Evolutionary conservation across 148 eudicot species (phyloP).

Genomic region (Simmondsia chinensis): DNA sequence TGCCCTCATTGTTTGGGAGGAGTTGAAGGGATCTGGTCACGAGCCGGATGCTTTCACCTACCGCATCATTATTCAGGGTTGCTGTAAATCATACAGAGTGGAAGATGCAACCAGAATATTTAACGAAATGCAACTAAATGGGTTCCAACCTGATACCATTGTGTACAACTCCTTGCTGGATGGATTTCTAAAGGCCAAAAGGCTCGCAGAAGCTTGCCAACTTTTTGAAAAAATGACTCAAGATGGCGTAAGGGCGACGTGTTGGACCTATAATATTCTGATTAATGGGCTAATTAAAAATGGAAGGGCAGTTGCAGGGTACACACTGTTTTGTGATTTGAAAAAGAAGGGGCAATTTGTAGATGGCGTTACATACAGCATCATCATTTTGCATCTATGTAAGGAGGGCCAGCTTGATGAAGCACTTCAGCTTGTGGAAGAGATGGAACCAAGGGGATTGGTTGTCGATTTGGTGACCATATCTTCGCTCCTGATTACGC

Average conservation of each 20-base stretch:
- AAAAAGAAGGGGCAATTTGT: slow-evolving; percentile 79
- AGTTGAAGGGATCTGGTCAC: slow-evolving; percentile 64
- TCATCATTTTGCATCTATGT: slow-evolving; percentile 57
- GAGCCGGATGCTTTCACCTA: slow-evolving; percentile 75
- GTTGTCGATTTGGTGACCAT: slow-evolving; percentile 73
- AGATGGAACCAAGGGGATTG: slow-evolving; percentile 80
- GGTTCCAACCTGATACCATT: slow-evolving; percentile 50
- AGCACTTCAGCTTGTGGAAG: slow-evolving; percentile 60
- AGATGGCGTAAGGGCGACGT: slow-evolving; percentile 58
- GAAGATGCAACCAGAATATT: slow-evolving; percentile 55
- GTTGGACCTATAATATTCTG: slow-evolving; percentile 78
- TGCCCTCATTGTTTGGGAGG: slow-evolving; percentile 71
- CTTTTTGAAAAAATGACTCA: slow-evolving; percentile 76
- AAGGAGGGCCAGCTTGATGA: slow-evolving; percentile 48
- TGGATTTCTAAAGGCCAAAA: slow-evolving; percentile 66
- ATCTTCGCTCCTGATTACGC: slow-evolving; percentile 46
- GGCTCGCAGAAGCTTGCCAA: slow-evolving; percentile 62
- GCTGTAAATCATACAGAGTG: slow-evolving; percentile 49
- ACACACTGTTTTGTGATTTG: slow-evolving; percentile 51
- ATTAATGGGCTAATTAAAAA: slow-evolving; percentile 73
- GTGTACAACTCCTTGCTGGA: slow-evolving; percentile 78
- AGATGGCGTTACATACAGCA: slow-evolving; percentile 68
- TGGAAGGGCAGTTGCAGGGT: slow-evolving; percentile 66
- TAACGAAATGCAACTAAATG: slow-evolving; percentile 66
- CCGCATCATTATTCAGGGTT: slow-evolving; percentile 75